Evolutionary conservation across 2,329 filamentous ascomycete species (phyloP), one percentile per base, ranked within the genome.

Genomic region (Raffaelea albimanens): DNA sequence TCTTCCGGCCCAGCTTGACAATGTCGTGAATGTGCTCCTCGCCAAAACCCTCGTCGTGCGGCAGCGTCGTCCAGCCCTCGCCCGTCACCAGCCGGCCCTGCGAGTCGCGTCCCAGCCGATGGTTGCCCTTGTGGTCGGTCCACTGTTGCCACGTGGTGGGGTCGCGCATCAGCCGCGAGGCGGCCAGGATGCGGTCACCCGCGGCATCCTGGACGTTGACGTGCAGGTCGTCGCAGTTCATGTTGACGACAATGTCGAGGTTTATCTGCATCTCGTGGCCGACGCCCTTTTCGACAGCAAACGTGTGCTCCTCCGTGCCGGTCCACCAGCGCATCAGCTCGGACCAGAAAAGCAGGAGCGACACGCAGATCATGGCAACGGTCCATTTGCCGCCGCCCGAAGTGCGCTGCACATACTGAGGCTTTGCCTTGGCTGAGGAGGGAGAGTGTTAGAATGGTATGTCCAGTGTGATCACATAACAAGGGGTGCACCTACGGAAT

Each of bases 121-220:
- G 82, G 50, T 82, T 66, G 45, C 83, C 84, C 60, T 80, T 78
- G 57, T 72, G 72, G 58, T 87, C 78, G 53, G 82, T 80, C 90
- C 91, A 97, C 56, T 90, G 80, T 20, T 63, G 61, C 88, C 91
- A 98, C 53, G 69, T 78, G 8, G 93, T 97, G 16, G 78, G 69
- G 58, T 96, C 88, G 59, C 80, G 82, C 53, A 78, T 73, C 52
- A 98, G 72, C 53, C 83, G 72, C 34, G 83, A 73, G 4, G 78
- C 86, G 3, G 93, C 93, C 25, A 95, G 75, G 58, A 97, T 95
- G 53, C 87, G 82, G 65, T 98, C 93, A 45, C 93, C 90, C 0
- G 88, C 81, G 2, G 91, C 90, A 64, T 98, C 93, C 70, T 97
- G 93, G 44, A 98, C 90, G 67, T 98, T 97, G 66, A 98, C 73